Percentiles rank a stretch among this genome's conserved stretches.
These are phyloP conservation scores for Syzygium jambos DNA, from an alignment of 345 rosid genomes.

Conservation along the genomic window DNA sequence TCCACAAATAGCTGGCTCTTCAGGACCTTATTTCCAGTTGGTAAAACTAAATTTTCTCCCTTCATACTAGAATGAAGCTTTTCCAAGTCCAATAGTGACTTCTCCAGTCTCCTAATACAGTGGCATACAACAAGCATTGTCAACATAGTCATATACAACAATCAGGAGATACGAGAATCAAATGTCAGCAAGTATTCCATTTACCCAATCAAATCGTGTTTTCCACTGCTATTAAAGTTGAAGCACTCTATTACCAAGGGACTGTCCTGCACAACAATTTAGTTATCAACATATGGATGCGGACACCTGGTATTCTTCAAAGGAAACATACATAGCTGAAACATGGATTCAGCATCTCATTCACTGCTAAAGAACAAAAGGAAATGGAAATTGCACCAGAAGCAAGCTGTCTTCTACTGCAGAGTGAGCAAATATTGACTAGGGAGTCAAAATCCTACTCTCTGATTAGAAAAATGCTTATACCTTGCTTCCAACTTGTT, in stretches of 20 bases:
- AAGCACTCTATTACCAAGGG: constrained; percentile 60
- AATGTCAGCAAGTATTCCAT: constrained; percentile 1
- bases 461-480: neutral
- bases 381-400: neutral
- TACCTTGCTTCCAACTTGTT: constrained; percentile 95
- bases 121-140: constrained; percentile 12
- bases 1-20: constrained; percentile 74
- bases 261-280: constrained; percentile 32
- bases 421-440: neutral
- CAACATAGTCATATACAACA: neutral
- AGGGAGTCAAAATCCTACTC: neutral
- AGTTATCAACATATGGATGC: neutral
- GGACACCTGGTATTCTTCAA: neutral
- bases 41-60: constrained; percentile 49
- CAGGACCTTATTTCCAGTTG: constrained; percentile 63
- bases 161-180: neutral
- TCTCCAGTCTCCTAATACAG: constrained; percentile 59
- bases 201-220: constrained; percentile 70
- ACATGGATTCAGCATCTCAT: neutral
- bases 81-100: constrained; percentile 71
- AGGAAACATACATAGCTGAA: neutral
- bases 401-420: neutral
- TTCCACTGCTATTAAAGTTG: constrained; percentile 59
- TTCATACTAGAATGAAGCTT: constrained; percentile 36
- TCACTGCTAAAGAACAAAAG: neutral